Conservation (phyloP, 2,329 filamentous ascomycete species). For the Phaeosphaeriaceae sp. region DNA sequence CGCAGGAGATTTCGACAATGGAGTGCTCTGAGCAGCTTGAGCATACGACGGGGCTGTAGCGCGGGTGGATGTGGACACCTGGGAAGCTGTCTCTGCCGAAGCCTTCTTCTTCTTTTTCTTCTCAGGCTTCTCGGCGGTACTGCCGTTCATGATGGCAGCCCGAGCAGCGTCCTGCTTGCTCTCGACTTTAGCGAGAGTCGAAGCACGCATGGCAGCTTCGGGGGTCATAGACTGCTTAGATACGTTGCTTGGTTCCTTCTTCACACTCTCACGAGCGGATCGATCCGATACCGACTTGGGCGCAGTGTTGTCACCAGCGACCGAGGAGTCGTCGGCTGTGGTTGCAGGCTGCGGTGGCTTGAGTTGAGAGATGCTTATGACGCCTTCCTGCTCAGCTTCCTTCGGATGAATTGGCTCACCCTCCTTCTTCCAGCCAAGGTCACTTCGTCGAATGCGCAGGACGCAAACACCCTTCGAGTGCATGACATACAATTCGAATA, state of each 20-base stretch:
- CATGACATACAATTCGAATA: conserved; percentile 97
- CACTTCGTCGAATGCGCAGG: conserved; percentile 82
- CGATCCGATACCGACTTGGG: conserved; percentile 46
- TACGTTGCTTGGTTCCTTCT: conserved; percentile 44
- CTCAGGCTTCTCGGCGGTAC: conserved; percentile 49
- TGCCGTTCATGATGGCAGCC: conserved; percentile 51
- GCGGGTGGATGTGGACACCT: conserved; percentile 44
- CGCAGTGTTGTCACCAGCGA: conserved; percentile 45
- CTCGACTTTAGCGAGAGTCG: conserved; percentile 52
- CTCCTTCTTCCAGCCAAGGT: conserved; percentile 90
- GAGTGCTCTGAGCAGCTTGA: conserved; percentile 47
- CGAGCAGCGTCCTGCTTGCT: conserved; percentile 52
- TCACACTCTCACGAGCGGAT: conserved; percentile 45
- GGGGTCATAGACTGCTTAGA: conserved; percentile 46
- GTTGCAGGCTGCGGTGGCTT: conserved; percentile 39
- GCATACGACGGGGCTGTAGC: conserved; percentile 50
- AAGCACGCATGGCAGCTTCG: conserved; percentile 50
- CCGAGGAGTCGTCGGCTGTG: conserved; percentile 46
- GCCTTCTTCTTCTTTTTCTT: conserved; percentile 75
- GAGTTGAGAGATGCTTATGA: conserved; percentile 78
- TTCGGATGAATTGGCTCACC: conserved; percentile 85
- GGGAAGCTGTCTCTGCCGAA: conserved; percentile 56
- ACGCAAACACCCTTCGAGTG: conserved; percentile 97
- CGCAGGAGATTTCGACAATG: conserved; percentile 41
- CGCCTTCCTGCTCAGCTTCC: conserved; percentile 76